Conservation (phyloP, 768 basidiomycete genomes). For the Trichaptum fuscoviolaceum region DNA sequence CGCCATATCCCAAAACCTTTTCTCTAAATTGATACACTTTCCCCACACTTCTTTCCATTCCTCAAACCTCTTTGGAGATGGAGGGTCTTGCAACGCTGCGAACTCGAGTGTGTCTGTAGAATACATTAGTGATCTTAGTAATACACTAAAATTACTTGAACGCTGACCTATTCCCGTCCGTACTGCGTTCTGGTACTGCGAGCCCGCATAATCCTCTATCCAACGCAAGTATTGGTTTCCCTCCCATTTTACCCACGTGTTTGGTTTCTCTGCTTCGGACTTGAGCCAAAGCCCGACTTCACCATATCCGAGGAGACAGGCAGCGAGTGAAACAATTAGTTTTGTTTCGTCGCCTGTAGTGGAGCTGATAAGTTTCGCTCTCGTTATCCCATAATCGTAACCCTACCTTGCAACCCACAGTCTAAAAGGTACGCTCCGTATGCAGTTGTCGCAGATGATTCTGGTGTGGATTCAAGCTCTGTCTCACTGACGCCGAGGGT, state of each 20-base stretch:
- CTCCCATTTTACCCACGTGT: conserved; percentile 52
- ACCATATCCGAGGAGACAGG: conserved; percentile 88
- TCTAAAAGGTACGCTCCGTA: conserved; percentile 88
- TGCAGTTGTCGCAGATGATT: conserved; percentile 69
- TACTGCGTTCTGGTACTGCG: conserved; percentile 68
- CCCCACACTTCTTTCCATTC: conserved; percentile 74
- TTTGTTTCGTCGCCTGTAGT: conserved; percentile 59
- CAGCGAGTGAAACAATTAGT: conserved; percentile 74
- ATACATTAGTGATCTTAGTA: conserved; percentile 5
- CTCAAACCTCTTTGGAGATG: conserved; percentile 49
- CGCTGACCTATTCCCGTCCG: conserved; percentile 68
- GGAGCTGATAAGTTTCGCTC: not conserved
- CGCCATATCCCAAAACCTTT: conserved; percentile 83
- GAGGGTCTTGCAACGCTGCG: conserved; percentile 54
- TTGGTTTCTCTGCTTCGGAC: conserved; percentile 41
- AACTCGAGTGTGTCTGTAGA: conserved; percentile 67
- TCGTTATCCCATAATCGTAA: not conserved
- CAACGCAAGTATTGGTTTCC: conserved; percentile 72
- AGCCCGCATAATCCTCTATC: conserved; percentile 78
- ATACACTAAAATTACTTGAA: not conserved
- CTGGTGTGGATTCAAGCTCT: conserved; percentile 57
- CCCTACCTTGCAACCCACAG: conserved; percentile 59
- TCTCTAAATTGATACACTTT: conserved; percentile 72
- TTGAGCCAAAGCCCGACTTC: conserved; percentile 86
- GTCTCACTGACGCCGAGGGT: conserved; percentile 60